Conservation (phyloP, 345 rosid species). For the Lumnitzera racemosa region DNA sequence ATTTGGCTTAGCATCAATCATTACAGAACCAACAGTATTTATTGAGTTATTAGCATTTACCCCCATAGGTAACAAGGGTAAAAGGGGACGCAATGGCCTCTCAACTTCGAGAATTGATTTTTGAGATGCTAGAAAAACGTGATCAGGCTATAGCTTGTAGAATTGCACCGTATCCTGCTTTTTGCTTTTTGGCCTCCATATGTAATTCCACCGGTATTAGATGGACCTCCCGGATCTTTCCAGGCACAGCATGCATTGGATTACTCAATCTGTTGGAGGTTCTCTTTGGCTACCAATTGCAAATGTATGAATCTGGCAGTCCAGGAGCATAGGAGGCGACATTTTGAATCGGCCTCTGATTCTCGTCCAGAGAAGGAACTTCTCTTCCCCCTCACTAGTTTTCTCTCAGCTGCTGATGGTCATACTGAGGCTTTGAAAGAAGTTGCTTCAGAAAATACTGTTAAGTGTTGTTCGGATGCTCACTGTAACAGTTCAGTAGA, state of each 20-base stretch:
- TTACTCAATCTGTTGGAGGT: conserved; percentile 15
- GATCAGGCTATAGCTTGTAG: conserved; percentile 40
- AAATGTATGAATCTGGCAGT: conserved; percentile 40
- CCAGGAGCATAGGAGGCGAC: conserved; percentile 46
- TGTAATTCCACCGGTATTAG: conserved; percentile 30
- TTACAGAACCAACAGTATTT: conserved; percentile 17
- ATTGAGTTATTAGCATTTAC: conserved; percentile 19
- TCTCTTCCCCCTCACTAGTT: conserved; percentile 47
- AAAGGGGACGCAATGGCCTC: conserved; percentile 71
- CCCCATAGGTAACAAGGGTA: conserved; percentile 53
- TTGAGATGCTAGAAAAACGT: conserved; percentile 57
- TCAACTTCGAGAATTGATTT: conserved; percentile 61
- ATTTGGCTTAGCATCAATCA: conserved; percentile 18
- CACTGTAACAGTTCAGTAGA: no score
- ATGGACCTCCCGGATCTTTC: conserved; percentile 15
- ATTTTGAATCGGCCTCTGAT: conserved; percentile 46
- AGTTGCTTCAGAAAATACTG: conserved; percentile 18
- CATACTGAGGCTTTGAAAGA: conserved; percentile 29
- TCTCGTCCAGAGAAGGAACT: conserved; percentile 51
- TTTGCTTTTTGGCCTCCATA: conserved; percentile 36
- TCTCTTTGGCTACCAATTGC: conserved; percentile 38
- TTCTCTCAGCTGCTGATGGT: conserved; percentile 25
- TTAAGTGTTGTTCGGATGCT: background rate
- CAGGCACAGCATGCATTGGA: conserved; percentile 13
- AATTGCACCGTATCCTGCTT: conserved; percentile 45